Base-by-base conservation (phyloP, 306 rosid genomes). In the Fragaria iinumae region DNA sequence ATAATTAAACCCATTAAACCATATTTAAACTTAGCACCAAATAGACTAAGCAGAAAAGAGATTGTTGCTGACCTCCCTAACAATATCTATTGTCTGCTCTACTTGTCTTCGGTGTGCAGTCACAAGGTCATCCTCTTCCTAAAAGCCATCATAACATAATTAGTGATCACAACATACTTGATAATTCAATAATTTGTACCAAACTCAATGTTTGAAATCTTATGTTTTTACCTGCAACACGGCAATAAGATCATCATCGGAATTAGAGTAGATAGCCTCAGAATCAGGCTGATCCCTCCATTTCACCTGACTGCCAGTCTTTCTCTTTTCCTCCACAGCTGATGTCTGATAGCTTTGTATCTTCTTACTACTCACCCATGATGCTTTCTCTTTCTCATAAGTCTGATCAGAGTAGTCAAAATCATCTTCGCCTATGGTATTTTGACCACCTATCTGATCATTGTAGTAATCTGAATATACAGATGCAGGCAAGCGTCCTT, bases 111-210 rank as follows among this genome's bases (percentile, higher is more conserved):
- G 84, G 75, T 94, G 97, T 79, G 95, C 93, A 77, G 86, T 81
- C 68, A 92, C 95, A 41, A 94, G 96, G 78, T 86, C 86, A 88
- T 92, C 96, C 91, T 92, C 98, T 79, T 94, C 98, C 98, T 92
- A 71, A 38, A 62, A 59, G 53, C 70, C 62, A 79, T 53, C 72
- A 81, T 53, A 70, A 62, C 71, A 62, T 52, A 72, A 20, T 86
- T 50, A 67, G 53, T 63, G 76, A 64, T 70, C 29, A 80, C 48
- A 70, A 65, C 71, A 62, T 20, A 84, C 45, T 2, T 49, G 59
- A 39, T 52, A 76, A 47, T 83, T 82, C 9, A 82, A 43, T 21
- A 49, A 73, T 32, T 70, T 27, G 34, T 50, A 43, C 14, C 44
- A 45, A 50, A 80, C 25, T 68, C 52, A 50, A 48, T 5, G 66